Evolutionary conservation across 306 rosid species (phyloP), one percentile per base, ranked within the genome.

Genomic region (Citrullus amarus): DNA sequence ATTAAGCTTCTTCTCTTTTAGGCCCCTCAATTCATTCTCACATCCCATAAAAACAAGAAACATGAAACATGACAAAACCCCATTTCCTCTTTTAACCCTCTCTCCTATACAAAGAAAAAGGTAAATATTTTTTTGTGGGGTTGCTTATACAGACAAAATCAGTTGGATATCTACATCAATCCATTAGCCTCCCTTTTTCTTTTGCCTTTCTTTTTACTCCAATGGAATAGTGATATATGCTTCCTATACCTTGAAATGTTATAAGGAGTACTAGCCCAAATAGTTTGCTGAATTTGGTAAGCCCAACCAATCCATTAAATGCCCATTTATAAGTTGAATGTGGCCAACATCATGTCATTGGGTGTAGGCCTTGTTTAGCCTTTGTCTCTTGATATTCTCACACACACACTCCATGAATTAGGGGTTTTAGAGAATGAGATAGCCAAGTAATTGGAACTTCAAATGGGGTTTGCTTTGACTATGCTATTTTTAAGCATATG

Each of bases 1-100:
- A 72, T 72, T 50, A 72, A 48, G 25, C 77, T 72, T 51, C 61
- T 72, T 72, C 76, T 41, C 41, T 71, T 46, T 71, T 71, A 46
- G 76, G 58, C 58, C 58, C 76, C 76, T 51, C 77, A 72, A 25
- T 25, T 25, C 0, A 25, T 25, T 28, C 32, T 17, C 25, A 17
- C 14, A 8, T 43, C n/a, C 51, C 73, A 41, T 36, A 44, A 12
- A 70, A 70, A 46, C n/a, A 48, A 50, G 16, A 15, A 28, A 8
- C 4, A 48, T 72, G 10, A 50, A 48, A 70, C 1, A 20, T 9
- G 20, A 70, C 76, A 44, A 69, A 69, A 11, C 28, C 28, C 36
- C 36, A 16, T n/a, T 15, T 36, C 10, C 71, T 15, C 2, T 65
- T 65, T 25, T 16, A 65, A 36, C 69, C 18, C 67, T 62, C 72